Evolutionary conservation across 1,284 basidiomycete genomes (phyloP).

Genomic region (Lentinus polychrous): DNA sequence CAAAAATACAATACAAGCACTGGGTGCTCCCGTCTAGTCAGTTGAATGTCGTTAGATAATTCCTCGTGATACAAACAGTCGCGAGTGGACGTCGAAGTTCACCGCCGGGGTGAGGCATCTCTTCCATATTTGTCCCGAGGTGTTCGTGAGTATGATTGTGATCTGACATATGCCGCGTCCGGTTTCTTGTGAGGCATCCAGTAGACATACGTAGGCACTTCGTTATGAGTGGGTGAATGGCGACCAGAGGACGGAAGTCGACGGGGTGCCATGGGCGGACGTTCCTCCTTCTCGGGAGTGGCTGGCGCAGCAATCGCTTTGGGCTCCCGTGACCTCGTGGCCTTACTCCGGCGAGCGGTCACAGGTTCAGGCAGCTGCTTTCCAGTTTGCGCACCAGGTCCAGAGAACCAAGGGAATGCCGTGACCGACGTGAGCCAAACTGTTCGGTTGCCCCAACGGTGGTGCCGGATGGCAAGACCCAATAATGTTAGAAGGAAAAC

Average conservation of each 20-base stretch:
- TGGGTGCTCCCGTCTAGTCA: background rate
- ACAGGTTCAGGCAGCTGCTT: constrained; percentile 29
- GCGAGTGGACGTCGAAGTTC: constrained; percentile 17
- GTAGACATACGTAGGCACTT: constrained; percentile 29
- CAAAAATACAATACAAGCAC: background rate
- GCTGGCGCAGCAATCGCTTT: background rate
- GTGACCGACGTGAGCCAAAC: constrained; percentile 74
- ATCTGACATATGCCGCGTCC: constrained; percentile 25
- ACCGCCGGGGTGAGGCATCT: constrained; percentile 41
- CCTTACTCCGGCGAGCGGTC: constrained; percentile 25
- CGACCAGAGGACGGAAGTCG: constrained; percentile 11
- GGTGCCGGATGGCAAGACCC: constrained; percentile 56
- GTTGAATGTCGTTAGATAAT: background rate
- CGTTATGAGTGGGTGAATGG: constrained; percentile 23
- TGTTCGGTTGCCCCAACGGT: constrained; percentile 55
- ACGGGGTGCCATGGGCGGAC: background rate
- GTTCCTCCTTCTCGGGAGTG: background rate
- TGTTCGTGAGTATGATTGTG: constrained; percentile 14
- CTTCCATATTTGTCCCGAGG: constrained; percentile 32
- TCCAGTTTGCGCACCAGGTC: constrained; percentile 23
- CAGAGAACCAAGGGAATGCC: constrained; percentile 63
- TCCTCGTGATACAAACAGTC: background rate
- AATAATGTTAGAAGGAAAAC: constrained; percentile 55
- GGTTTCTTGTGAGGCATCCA: constrained; percentile 29
- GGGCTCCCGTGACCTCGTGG: constrained; percentile 16